These are phyloP conservation scores for Fusarium tupiense DNA, from an alignment of 2,329 filamentous ascomycete genomes.

Conservation along the genomic window DNA sequence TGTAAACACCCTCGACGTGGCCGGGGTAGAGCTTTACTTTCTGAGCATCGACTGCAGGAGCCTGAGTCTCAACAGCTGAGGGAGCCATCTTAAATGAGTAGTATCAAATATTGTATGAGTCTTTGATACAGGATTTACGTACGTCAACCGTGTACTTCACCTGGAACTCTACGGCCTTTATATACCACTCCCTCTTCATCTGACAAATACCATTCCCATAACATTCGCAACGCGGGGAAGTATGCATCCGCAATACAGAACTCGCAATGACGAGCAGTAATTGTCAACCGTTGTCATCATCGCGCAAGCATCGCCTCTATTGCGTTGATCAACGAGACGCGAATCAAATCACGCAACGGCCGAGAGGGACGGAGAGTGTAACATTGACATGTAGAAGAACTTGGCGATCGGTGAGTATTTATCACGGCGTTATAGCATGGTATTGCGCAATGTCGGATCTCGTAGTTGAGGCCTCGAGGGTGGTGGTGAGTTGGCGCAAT, in stretches of 20 bases:
- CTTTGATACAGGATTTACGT: neutral
- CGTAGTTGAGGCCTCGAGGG: neutral
- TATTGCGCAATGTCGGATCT: constrained; percentile 39
- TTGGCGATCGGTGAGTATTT: neutral
- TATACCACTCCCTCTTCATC: constrained; percentile 14
- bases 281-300: neutral
- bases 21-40: constrained; percentile 44
- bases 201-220: neutral
- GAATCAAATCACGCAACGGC: constrained; percentile 38
- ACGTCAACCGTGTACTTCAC: neutral
- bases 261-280: constrained; percentile 9
- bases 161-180: constrained; percentile 12
- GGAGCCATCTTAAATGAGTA: constrained; percentile 32
- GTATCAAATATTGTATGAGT: neutral
- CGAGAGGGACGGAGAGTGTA: neutral
- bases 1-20: constrained; percentile 40
- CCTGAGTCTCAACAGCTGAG: constrained; percentile 37
- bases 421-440: neutral
- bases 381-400: neutral
- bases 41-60: constrained; percentile 21
- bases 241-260: neutral
- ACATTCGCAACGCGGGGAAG: constrained; percentile 18
- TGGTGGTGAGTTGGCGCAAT: constrained; percentile 37
- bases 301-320: constrained; percentile 23
- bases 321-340: constrained; percentile 5